These are phyloP conservation scores for Chamaecyparis obtusa DNA, from an alignment of 75 land plant genomes.

Conservation along the genomic window DNA sequence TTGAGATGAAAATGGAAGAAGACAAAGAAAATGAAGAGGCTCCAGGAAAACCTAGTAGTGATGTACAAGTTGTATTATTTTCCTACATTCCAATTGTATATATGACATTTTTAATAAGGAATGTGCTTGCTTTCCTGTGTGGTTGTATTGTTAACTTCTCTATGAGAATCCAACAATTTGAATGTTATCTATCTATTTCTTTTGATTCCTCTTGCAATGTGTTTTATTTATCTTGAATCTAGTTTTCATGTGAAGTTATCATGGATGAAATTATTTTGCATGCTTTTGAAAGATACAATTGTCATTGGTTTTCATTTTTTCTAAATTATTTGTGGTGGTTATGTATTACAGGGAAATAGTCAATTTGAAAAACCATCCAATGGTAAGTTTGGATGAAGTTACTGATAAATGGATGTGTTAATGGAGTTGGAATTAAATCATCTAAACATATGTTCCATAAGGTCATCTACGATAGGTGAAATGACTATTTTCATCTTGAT, in stretches of 20 bases:
- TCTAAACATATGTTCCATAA: constrained; percentile 47
- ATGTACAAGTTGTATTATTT: constrained; percentile 30
- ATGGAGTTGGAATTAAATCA: constrained; percentile 78
- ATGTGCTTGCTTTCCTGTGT: too few relatives aligned
- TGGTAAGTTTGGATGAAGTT: constrained; percentile 26
- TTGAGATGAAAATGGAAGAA: constrained; percentile 87
- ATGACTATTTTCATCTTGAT: neutral
- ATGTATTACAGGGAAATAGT: constrained; percentile 12
- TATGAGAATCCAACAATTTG: neutral
- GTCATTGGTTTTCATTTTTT: neutral
- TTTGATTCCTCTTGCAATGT: too few relatives aligned
- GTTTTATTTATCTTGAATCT: neutral
- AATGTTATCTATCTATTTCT: too few relatives aligned
- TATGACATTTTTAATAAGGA: too few relatives aligned
- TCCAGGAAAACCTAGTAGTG: constrained; percentile 28
- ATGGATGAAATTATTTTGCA: neutral
- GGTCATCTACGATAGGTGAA: constrained; percentile 59
- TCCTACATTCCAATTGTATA: neutral
- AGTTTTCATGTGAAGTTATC: neutral
- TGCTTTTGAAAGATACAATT: neutral
- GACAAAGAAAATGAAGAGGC: constrained; percentile 41
- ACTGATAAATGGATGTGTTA: constrained; percentile 74
- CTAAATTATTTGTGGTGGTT: neutral
- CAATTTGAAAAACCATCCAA: constrained; percentile 20
- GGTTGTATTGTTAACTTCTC: neutral